Conservation (phyloP, 768 basidiomycete genomes). For the Lentinula sp. region DNA sequence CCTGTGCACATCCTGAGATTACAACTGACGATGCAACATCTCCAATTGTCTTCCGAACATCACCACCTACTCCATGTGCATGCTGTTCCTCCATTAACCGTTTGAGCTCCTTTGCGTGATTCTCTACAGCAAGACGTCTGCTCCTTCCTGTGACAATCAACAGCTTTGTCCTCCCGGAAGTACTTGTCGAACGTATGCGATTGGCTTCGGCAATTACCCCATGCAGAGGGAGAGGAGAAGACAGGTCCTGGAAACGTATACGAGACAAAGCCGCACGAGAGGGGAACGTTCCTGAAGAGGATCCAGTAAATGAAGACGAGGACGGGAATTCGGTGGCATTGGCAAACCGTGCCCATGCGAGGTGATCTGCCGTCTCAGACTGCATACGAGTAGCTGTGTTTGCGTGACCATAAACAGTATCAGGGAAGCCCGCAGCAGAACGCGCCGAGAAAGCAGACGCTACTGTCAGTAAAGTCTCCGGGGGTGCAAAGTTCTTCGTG, state of each 20-base stretch:
- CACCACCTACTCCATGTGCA: constrained; percentile 23
- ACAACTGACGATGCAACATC: constrained; percentile 79
- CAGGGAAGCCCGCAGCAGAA: constrained; percentile 35
- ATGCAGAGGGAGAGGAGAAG: constrained; percentile 56
- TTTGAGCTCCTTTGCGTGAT: constrained; percentile 67
- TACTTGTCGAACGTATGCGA: constrained; percentile 1
- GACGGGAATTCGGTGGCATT: constrained; percentile 9
- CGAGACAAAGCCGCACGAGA: constrained; percentile 38
- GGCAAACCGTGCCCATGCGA: constrained; percentile 66
- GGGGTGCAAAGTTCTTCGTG: background rate
- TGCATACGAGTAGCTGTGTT: constrained; percentile 63
- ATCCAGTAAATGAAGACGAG: background rate
- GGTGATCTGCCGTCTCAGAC: constrained; percentile 80
- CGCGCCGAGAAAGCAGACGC: constrained; percentile 2
- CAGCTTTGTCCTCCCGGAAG: constrained; percentile 26
- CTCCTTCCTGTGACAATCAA: constrained; percentile 72
- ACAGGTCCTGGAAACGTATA: constrained; percentile 54
- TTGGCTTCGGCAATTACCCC: constrained; percentile 44
- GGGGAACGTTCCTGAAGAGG: constrained; percentile 8
- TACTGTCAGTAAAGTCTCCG: constrained; percentile 1
- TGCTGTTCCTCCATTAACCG: constrained; percentile 42
- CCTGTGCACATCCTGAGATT: constrained; percentile 48
- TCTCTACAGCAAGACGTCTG: constrained; percentile 63
- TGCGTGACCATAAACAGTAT: constrained; percentile 64
- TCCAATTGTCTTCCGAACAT: constrained; percentile 79